Evolutionary conservation across 495 filamentous ascomycete species (phyloP), one percentile per base, ranked within the genome.

Genomic region (Penicillium cinerascens): DNA sequence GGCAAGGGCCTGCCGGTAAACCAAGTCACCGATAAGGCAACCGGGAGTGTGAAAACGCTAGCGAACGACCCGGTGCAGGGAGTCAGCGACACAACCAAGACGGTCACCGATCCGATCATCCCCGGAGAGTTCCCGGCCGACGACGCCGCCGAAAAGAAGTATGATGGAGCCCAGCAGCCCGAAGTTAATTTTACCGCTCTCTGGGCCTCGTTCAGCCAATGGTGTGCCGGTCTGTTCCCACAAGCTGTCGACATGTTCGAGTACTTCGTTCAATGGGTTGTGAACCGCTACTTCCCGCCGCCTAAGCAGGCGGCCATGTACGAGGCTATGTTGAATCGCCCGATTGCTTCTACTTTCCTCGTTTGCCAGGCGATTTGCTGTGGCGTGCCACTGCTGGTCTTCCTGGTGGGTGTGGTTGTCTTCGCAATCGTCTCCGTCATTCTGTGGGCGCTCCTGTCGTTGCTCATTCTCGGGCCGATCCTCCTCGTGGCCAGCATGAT

Each of bases 331-430:
- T 27, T 67, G 44, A 60, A 60, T 23, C 54, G 64, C 4, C 70
- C 70, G 1, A 65, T 68, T 9, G 64, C 67, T 1, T 56, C 67
- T 5, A 70, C 67, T 7, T 72, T 73, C 40, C 51, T 72, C 15
- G 50, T 71, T 10, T 72, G 70, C 35, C 68, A 73, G 42, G 47
- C 63, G 37, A 66, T 73, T 26, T 73, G 70, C 47, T 72, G 68
- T 39, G 70, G 68, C 1, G 67, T 73, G 0, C 70, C 70, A 17
- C 33, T 72, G 43, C 37, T 73, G 15, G 60, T 73, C 0, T 73
- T 73, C 15, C 25, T 73, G 17, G 68, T 63, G 2, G 70, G 68
- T 0, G 63, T 70, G 13, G 64, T 69, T 22, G 11, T 72, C 10
- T 71, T 73, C 42, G 70, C 70, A 0, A 65, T 63, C 18, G 67